Evolutionary conservation across 805 yeast species (phyloP).

Genomic region (Kluyveromyces lactis): DNA sequence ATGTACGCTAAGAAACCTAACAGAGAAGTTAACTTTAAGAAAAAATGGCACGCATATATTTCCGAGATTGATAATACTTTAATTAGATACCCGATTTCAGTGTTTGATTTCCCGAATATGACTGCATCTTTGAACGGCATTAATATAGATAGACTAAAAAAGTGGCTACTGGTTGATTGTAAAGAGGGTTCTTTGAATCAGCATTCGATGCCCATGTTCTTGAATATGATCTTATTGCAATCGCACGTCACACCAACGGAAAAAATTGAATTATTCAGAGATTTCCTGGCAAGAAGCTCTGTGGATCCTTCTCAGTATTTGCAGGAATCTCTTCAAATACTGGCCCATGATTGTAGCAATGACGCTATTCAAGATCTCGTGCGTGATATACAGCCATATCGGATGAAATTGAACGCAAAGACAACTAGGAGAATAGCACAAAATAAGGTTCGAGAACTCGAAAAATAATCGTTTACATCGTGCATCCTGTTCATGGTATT

Average conservation of each 20-base stretch:
- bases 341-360: not conserved
- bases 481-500: no score
- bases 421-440: not conserved
- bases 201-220: conserved; percentile 16
- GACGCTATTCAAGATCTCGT: not conserved
- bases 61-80: conserved; percentile 20
- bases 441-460: no score
- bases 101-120: conserved; percentile 23
- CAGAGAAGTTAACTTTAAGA: conserved; percentile 14
- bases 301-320: not conserved
- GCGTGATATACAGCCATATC: not conserved
- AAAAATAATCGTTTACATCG: no score
- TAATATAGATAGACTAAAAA: conserved; percentile 8
- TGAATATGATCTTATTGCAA: conserved; percentile 20
- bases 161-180: conserved; percentile 14
- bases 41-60: conserved; percentile 28
- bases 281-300: not conserved
- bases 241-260: conserved; percentile 1
- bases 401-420: not conserved
- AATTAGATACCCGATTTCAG: conserved; percentile 3
- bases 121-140: conserved; percentile 10
- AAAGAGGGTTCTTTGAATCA: conserved; percentile 14
- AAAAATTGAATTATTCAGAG: not conserved
- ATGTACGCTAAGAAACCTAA: conserved; percentile 22
- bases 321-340: conserved; percentile 1